Conservation (phyloP, 345 rosid species). For the Limnanthes douglasii region DNA sequence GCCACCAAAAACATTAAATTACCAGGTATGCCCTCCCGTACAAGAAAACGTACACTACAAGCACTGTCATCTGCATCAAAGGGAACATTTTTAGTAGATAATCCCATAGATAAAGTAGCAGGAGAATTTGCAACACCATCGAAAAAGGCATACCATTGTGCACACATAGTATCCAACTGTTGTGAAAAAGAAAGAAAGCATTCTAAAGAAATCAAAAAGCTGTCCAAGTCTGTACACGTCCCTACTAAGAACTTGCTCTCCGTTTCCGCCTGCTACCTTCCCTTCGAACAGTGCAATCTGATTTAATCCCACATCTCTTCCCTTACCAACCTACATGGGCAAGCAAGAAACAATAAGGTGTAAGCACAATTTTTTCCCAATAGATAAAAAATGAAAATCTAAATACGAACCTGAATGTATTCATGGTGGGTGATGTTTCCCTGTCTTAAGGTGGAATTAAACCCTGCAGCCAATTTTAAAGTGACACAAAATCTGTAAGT, state of each 20-base stretch:
- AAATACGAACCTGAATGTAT: conserved; percentile 94
- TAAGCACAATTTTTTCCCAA: conserved; percentile 1
- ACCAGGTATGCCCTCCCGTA: conserved; percentile 96
- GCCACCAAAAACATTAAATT: conserved; percentile 10
- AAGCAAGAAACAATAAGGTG: conserved; percentile 8
- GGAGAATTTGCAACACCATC: conserved; percentile 7
- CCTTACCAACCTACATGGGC: conserved; percentile 83
- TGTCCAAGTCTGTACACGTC: conserved; percentile 93
- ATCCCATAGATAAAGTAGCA: conserved; percentile 6
- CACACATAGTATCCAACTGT: conserved; percentile 95
- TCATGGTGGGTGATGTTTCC: conserved; percentile 97
- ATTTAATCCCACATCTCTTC: conserved; percentile 97
- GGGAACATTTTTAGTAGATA: conserved; percentile 10
- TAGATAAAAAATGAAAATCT: conserved; percentile 7
- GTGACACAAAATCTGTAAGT: no score
- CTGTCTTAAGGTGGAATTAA: conserved; percentile 94
- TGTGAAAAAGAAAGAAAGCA: conserved; percentile 94
- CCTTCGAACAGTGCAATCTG: conserved; percentile 99
- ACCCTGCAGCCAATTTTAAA: conserved; percentile 45
- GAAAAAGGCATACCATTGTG: conserved; percentile 61
- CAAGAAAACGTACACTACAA: conserved; percentile 74
- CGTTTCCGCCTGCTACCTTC: conserved; percentile 98
- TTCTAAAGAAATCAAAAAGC: conserved; percentile 94
- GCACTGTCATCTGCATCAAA: conserved; percentile 91
- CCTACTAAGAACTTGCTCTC: conserved; percentile 98